phyloP scores from a whole-genome alignment of 2,329 filamentous ascomycete species.

The Curvularia spicifera region DNA sequence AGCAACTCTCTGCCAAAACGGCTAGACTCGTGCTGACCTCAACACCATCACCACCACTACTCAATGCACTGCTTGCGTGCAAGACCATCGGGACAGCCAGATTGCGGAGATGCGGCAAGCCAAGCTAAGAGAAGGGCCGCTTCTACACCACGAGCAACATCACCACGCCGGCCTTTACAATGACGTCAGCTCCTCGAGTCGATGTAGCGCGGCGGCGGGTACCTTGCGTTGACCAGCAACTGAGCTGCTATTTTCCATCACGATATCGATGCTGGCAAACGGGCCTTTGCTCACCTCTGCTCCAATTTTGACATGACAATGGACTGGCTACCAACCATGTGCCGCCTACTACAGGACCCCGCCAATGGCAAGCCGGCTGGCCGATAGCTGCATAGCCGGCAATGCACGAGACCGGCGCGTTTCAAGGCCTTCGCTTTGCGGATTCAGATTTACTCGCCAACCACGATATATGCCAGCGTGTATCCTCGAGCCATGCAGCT shows the following conservation, averaged over 20 bases:
- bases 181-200: constrained; percentile 9
- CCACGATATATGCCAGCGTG: not conserved
- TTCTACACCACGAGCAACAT: not conserved
- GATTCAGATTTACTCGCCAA: constrained; percentile 11
- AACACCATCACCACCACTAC: not conserved
- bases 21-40: constrained; percentile 9
- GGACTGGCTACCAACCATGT: not conserved
- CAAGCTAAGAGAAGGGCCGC: not conserved
- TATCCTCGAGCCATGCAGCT: not conserved
- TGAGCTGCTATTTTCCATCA: not conserved
- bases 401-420: constrained; percentile 3
- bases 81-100: not conserved
- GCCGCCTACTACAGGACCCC: not conserved
- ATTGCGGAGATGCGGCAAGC: not conserved
- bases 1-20: constrained; percentile 10
- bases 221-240: constrained; percentile 4
- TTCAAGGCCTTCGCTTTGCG: constrained; percentile 4
- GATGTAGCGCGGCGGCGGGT: constrained; percentile 1
- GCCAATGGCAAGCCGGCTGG: not conserved
- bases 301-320: not conserved
- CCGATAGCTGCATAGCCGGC: not conserved
- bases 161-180: not conserved
- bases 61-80: not conserved
- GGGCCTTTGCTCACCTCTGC: not conserved
- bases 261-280: not conserved